Percentiles rank a stretch among this genome's conserved stretches.
Evolutionary conservation across 2,329 filamentous ascomycete species (phyloP).

Genomic region (Pseudogymnoascus sp.): DNA sequence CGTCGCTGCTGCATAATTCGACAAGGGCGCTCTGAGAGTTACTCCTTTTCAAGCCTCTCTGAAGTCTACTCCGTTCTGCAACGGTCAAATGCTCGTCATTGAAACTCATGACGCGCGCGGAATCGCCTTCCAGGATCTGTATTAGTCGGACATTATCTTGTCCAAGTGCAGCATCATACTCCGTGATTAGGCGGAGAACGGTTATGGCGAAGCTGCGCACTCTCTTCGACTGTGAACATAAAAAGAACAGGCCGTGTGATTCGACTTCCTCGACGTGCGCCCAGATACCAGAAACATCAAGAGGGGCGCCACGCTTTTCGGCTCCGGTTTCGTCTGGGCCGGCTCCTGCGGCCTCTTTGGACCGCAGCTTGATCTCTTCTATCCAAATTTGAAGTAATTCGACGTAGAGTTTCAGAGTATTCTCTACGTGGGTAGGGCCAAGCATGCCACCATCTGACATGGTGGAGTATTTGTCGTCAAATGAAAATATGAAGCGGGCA

Average conservation of each 20-base stretch:
- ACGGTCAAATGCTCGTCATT: conserved; percentile 87
- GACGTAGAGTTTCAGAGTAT: conserved; percentile 83
- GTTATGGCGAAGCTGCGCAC: conserved; percentile 88
- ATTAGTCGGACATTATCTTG: conserved; percentile 72
- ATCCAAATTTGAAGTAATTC: conserved; percentile 96
- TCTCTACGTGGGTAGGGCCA: conserved; percentile 88
- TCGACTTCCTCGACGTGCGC: conserved; percentile 95
- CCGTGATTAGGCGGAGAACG: conserved; percentile 81
- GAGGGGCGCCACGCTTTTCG: conserved; percentile 67
- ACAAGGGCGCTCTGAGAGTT: conserved; percentile 80
- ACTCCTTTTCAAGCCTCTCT: conserved; percentile 79
- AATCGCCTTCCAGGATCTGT: conserved; percentile 83
- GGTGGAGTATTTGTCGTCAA: conserved; percentile 92
- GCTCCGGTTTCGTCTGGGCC: conserved; percentile 52
- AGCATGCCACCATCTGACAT: conserved; percentile 98
- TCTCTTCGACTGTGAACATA: conserved; percentile 88
- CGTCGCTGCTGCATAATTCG: conserved; percentile 90
- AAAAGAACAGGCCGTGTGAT: conserved; percentile 91
- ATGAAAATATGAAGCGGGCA: conserved; percentile 95
- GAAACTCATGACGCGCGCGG: conserved; percentile 80
- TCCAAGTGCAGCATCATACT: conserved; percentile 84
- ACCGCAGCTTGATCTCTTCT: conserved; percentile 85
- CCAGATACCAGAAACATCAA: conserved; percentile 82
- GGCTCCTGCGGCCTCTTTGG: conserved; percentile 62
- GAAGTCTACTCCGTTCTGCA: conserved; percentile 83